Evolutionary conservation across 2,329 filamentous ascomycete genomes (phyloP).

Genomic region (Cryoendolithus antarcticus): DNA sequence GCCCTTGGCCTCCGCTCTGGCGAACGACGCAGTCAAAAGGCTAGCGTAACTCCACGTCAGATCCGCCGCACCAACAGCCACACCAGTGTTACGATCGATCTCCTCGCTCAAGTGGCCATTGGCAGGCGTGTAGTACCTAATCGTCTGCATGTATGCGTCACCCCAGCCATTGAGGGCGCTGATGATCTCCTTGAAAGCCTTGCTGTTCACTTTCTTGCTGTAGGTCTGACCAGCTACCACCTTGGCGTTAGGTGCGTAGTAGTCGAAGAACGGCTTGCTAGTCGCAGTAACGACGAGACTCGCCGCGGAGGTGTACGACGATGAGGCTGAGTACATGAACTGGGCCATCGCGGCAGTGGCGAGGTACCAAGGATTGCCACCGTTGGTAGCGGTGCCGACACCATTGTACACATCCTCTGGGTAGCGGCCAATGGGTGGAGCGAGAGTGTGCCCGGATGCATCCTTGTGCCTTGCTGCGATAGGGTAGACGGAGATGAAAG

Average conservation of each 20-base stretch:
- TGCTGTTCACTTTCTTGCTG: constrained; percentile 6
- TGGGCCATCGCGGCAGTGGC: constrained; percentile 22
- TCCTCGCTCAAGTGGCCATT: constrained; percentile 19
- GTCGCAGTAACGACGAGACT: constrained; percentile 16
- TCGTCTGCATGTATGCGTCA: constrained; percentile 22
- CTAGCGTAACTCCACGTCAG: constrained; percentile 25
- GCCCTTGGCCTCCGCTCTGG: no score
- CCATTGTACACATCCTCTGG: constrained; percentile 26
- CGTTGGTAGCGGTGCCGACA: constrained; percentile 15
- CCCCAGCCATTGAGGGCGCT: constrained; percentile 21
- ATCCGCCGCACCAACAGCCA: constrained; percentile 18
- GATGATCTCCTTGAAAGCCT: constrained; percentile 13
- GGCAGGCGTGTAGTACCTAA: constrained; percentile 21
- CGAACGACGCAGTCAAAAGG: no score
- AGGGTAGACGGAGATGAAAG: constrained; percentile 18
- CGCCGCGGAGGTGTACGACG: constrained; percentile 11
- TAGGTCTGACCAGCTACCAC: constrained; percentile 15
- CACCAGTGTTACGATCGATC: constrained; percentile 19
- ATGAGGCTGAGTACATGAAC: constrained; percentile 16
- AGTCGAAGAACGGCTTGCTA: constrained; percentile 22
- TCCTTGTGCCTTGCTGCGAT: constrained; percentile 17
- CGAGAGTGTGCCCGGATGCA: constrained; percentile 14
- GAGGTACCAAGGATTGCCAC: constrained; percentile 26
- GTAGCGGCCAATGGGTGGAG: constrained; percentile 24
- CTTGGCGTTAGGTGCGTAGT: constrained; percentile 18